Base-by-base conservation (phyloP, 1,284 basidiomycete species). In the Afroboletus lepidellus region DNA sequence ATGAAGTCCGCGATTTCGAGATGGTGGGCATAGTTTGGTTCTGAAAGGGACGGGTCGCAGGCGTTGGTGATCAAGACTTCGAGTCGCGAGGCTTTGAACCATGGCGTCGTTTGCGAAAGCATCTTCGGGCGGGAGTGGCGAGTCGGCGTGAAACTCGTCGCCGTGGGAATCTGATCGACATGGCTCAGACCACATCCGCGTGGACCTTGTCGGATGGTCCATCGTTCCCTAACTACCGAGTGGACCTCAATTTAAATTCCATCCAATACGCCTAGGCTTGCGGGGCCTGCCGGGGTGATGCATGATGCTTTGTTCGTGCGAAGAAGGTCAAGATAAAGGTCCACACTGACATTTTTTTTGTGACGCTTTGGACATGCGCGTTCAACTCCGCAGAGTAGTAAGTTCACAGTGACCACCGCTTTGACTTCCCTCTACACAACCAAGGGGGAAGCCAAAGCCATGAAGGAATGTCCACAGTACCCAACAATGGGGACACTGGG, bases 1-100 rank as follows among this genome's bases (percentile, higher is more conserved):
- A 99, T 86, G 63, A 89, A 84, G 60, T 96, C 94, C 27, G 94
- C 93, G 41, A 99, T 85, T 71, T 98, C 94, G 58, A 99, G 81
- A 71, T 98, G 93, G 41, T 91, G 77, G 1, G 92, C 87, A 73
- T 96, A 90, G 71, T 98, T 97, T 18, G 94, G 92, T 67, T 94
- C 91, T 55, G 83, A 81, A 13, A 93, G 77, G 21, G 86, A 83
- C 2, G 95, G 90, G 62, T 96, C 92, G 71, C 94, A 97, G 15
- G 94, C 92, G 49, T 92, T 84, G 54, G 91, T 80, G 60, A 90
- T 78, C 54, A 90, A 78, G 24, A 84, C 70, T 60, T 90, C 85
- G 41, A 90, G 76, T 20, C 80, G 80, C 15, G 85, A 85, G 3
- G 77, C 69, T 57, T 73, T 77, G 60, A 72, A 64, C 77, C 78